Base-by-base conservation (phyloP, 345 rosid genomes). In the Cardiospermum halicacabum region DNA sequence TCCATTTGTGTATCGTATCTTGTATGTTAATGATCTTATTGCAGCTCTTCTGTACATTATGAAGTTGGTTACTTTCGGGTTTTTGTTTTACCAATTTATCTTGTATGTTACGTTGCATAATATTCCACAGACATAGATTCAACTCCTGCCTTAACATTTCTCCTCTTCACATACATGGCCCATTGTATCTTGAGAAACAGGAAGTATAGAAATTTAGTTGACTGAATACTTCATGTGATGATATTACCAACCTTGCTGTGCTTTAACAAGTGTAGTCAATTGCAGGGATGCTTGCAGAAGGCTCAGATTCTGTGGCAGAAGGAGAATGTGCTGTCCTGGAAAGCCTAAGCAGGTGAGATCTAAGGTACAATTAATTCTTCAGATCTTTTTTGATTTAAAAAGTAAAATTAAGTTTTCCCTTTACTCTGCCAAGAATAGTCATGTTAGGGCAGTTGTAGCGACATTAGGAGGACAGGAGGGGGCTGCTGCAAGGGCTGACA, bases 381-480 rank as follows among this genome's bases (percentile, higher is more conserved):
- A 21, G 60, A 65, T 25, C 36, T 11, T 32, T 55, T 51, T 5
- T 50, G 27, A 66, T n/a, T n/a, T 22, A 43, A 49, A 12, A 3
- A 2, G 16, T 7, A n/a, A n/a, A n/a, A n/a, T n/a, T n/a, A n/a
- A n/a, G 56, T 2, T 27, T 53, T 60, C 24, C 53, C 70, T 22
- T 30, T 21, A 63, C 31, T 34, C 58, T 58, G 60, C 66, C 59
- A 74, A 56, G 16, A 72, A 74, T 86, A 92, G 98, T 79, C 89
- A 92, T 69, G 96, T 84, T 22, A 87, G 96, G 21, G 74, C 96
- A 26, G 89, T 89, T 78, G 95, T 92, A 45, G 79, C 98, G 50
- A 92, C 96, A 45, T 58, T 92, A 77, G 98, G 96, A 72, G 96
- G 85, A 55, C 77, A 74, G 64, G 80, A 77, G 54, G 98, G 96